These are phyloP conservation scores for Paramecium primaurelia DNA, from an alignment of 73 alveolate genomes.

Conservation along the genomic window DNA sequence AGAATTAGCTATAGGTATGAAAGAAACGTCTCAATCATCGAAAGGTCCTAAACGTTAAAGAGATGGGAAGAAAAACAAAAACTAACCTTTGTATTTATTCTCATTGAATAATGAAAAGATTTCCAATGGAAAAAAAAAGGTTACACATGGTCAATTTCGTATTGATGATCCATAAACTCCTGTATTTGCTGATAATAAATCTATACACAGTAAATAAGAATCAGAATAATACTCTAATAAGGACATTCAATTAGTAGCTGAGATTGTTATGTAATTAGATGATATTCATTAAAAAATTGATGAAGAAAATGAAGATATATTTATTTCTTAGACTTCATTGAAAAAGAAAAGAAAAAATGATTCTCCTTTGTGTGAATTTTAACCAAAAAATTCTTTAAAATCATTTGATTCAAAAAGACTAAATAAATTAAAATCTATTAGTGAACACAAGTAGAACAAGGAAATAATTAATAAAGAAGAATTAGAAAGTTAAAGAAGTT, in stretches of 20 bases:
- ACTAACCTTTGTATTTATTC: neutral
- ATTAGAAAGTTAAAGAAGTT: neutral
- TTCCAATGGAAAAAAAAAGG: neutral
- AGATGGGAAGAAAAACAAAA: neutral
- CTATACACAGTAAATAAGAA: neutral
- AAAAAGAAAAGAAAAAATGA: neutral
- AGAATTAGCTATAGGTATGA: neutral
- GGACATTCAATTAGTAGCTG: neutral
- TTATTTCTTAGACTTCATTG: neutral
- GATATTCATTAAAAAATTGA: neutral
- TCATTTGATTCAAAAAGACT: neutral
- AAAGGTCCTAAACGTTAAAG: neutral
- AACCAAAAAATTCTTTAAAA: conserved; percentile 17
- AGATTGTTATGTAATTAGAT: neutral
- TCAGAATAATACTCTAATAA: neutral
- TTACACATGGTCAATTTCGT: neutral
- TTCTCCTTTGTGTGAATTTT: neutral
- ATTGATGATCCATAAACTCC: conserved; percentile 29
- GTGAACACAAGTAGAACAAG: neutral
- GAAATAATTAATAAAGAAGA: neutral
- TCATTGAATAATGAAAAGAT: neutral
- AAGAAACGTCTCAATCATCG: neutral
- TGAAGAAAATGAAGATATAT: neutral
- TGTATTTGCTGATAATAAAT: conserved; percentile 2
- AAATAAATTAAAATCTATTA: neutral